Evolutionary conservation across 2,329 filamentous ascomycete species (phyloP).

Genomic region (Drechslerella dactyloides): DNA sequence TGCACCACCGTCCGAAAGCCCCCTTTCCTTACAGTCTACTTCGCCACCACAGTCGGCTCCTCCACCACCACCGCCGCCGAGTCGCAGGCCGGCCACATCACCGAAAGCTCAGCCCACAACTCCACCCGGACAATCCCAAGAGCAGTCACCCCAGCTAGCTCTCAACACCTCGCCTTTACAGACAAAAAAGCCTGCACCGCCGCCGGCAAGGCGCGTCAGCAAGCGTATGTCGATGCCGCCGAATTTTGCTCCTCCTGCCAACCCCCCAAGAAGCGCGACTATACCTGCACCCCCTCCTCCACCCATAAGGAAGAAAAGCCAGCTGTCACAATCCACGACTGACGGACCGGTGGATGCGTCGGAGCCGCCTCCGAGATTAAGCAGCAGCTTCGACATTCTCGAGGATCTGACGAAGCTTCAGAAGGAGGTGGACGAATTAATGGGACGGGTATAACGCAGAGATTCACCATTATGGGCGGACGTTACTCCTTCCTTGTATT

Average conservation of each 20-base stretch:
- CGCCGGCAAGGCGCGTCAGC: slow-evolving; percentile 33
- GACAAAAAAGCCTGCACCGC: slow-evolving; percentile 41
- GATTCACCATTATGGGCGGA: too few species aligned
- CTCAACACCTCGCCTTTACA: slow-evolving; percentile 28
- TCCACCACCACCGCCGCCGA: slow-evolving; percentile 51
- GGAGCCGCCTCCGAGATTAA: slow-evolving; percentile 52
- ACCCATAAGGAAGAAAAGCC: slow-evolving; percentile 37
- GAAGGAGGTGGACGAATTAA: slow-evolving; percentile 74
- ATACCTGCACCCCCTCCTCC: slow-evolving; percentile 46
- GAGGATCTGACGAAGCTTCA: slow-evolving; percentile 75
- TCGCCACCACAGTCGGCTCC: slow-evolving; percentile 29
- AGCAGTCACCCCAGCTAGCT: slow-evolving; percentile 28
- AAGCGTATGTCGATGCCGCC: slow-evolving; percentile 44
- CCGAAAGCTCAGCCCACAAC: slow-evolving; percentile 31
- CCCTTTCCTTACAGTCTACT: slow-evolving; percentile 11
- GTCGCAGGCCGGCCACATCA: slow-evolving; percentile 41
- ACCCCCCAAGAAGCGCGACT: slow-evolving; percentile 40
- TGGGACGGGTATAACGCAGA: slow-evolving; percentile 58
- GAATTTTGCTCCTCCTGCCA: slow-evolving; percentile 51
- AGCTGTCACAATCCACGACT: slow-evolving; percentile 37
- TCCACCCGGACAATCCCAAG: slow-evolving; percentile 22
- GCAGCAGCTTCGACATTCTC: slow-evolving; percentile 65
- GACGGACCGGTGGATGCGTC: slow-evolving; percentile 45
- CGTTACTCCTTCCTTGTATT: too few species aligned
- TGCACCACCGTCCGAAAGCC: slow-evolving; percentile 11